A percentile compares a stretch with the other conserved stretches of the same genome.
phyloP scores from a whole-genome alignment of 306 rosid genomes.

The Quercus berberidifolia region DNA sequence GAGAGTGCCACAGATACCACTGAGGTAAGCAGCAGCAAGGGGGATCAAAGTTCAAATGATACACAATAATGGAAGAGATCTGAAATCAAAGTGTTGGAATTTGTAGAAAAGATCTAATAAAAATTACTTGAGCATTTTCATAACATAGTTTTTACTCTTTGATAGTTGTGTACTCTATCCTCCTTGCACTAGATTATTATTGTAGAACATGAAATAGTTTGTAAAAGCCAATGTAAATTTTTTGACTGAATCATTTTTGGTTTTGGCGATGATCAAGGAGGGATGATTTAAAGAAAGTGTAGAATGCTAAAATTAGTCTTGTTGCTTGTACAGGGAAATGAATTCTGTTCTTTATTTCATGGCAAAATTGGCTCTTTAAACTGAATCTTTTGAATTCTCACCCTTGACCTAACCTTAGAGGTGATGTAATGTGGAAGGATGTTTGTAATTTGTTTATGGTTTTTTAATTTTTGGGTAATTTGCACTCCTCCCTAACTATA shows the following conservation, averaged over 20 bases:
- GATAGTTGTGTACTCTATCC: background rate
- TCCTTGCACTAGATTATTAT: background rate
- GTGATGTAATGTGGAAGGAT: too few species aligned
- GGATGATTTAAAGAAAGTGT: background rate
- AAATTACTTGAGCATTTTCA: background rate
- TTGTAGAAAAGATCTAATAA: conserved; percentile 20
- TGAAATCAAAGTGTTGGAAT: conserved; percentile 22
- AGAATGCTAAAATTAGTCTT: background rate
- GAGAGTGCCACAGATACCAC: conserved; percentile 34
- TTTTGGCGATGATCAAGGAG: background rate
- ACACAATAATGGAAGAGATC: conserved; percentile 25
- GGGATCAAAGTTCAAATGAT: conserved; percentile 58
- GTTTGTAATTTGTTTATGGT: too few species aligned
- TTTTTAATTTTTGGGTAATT: too few species aligned
- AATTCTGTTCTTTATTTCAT: too few species aligned
- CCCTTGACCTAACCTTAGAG: too few species aligned
- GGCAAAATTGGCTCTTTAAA: too few species aligned
- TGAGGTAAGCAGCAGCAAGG: conserved; percentile 44
- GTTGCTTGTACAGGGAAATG: background rate
- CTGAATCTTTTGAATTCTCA: too few species aligned
- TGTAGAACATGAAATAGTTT: conserved; percentile 2
- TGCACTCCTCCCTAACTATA: too few species aligned
- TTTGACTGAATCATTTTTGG: background rate
- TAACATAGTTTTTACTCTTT: background rate
- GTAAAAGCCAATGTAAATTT: background rate